Evolutionary conservation across 2,329 filamentous ascomycete species (phyloP).

Genomic region (Sporothrix globosa): DNA sequence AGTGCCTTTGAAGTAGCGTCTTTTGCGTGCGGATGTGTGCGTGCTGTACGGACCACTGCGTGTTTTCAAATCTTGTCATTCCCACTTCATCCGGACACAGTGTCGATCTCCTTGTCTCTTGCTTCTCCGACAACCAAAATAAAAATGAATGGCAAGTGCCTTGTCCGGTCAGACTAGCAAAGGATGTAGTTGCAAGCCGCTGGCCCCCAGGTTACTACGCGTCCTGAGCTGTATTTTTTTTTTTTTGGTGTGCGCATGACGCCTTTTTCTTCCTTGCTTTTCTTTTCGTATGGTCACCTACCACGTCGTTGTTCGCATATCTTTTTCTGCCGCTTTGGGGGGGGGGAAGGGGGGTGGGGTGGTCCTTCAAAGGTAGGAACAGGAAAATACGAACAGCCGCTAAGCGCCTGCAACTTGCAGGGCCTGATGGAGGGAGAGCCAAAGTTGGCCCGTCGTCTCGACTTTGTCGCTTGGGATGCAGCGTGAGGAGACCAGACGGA

Average conservation of each 20-base stretch:
- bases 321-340: too few relatives aligned
- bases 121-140: background rate
- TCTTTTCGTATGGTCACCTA: constrained; percentile 6
- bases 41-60: background rate
- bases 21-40: background rate
- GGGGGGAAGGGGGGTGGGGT: too few relatives aligned
- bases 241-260: background rate
- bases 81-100: too few relatives aligned
- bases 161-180: too few relatives aligned
- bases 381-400: constrained; percentile 17
- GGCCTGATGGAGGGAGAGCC: background rate
- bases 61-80: background rate
- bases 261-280: background rate
- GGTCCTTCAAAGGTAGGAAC: background rate
- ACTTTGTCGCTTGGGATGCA: background rate
- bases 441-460: background rate
- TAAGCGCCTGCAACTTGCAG: constrained; percentile 19
- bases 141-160: too few relatives aligned
- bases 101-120: background rate
- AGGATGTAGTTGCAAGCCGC: background rate
- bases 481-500: background rate
- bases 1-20: background rate
- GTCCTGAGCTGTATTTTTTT: too few relatives aligned
- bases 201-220: constrained; percentile 1
- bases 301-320: background rate